Evolutionary conservation across 768 basidiomycete genomes (phyloP), one percentile per base, ranked within the genome.

Genomic region (Hygrophoropsis aurantiaca): DNA sequence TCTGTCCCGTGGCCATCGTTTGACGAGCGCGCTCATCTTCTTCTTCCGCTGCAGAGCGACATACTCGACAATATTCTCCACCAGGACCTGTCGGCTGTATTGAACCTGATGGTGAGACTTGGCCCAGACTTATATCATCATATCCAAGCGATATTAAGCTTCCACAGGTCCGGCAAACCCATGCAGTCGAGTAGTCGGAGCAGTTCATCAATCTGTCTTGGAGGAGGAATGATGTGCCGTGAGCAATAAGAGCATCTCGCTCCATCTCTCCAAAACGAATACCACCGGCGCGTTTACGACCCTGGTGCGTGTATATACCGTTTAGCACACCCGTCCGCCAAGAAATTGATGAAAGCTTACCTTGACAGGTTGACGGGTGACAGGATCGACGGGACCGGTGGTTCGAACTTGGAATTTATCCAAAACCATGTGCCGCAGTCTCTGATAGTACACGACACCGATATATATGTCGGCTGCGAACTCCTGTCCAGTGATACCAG

Each of bases 201-300:
- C 97, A 99, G 71, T 99, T 99, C 97, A 99, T 98, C 62, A 99
- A 72, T 47, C 97, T 80, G 70, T 99, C 97, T 74, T 99, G 97
- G 19, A 99, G 81, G 33, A 99, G 78, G 85, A 97, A 99, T 2
- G 94, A 94, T 11, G 97, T 97, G 37, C 97, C 97, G 67, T 99
- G 97, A 3, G 97, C 97, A 56, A 99, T 94, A 42, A 99, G 80
- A 10, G 97, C 97, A 64, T 99, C 97, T 44, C 97, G 89, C 69
- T 99, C 97, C 97, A 99, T 99, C 74, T 99, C 97, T 58, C 97
- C 97, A 64, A 99, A 98, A 46, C 97, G 94, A 61, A 99, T 99
- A 60, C 97, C 97, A 58, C 97, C 97, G 36, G 90, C 92, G 45
- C 94, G 89, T 80, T 97, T 98, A 51, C 97, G 89, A 47, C 97